Conservation (phyloP, 2,329 filamentous ascomycete genomes). For the Trichoderma atrobrunneum region DNA sequence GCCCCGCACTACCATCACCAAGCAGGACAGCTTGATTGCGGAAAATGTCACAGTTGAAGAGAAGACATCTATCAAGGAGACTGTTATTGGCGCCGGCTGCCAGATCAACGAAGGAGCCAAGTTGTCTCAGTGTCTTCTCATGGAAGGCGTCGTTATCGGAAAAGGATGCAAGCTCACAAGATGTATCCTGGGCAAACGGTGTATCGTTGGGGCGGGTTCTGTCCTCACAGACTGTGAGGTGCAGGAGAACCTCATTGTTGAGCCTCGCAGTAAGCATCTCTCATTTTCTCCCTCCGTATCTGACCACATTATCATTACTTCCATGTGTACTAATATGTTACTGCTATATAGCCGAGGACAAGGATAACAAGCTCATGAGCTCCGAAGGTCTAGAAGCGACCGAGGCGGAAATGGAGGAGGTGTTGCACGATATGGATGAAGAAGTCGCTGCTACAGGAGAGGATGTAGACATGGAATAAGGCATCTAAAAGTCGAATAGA, state of each 20-base stretch:
- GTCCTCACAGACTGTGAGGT: conserved; percentile 88
- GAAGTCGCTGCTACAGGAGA: conserved; percentile 31
- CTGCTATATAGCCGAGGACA: conserved; percentile 56
- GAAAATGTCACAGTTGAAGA: conserved; percentile 88
- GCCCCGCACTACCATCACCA: conserved; percentile 75
- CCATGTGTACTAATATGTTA: neutral
- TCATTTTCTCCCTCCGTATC: neutral
- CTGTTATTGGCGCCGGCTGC: conserved; percentile 82
- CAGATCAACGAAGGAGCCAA: conserved; percentile 84
- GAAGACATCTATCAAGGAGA: conserved; percentile 89
- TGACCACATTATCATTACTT: neutral
- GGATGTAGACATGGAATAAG: conserved; percentile 22
- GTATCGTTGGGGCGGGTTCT: conserved; percentile 76
- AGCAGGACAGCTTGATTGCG: conserved; percentile 76
- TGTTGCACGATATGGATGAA: conserved; percentile 44
- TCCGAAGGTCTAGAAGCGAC: conserved; percentile 64
- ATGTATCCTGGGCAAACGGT: conserved; percentile 79
- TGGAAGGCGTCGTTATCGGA: conserved; percentile 86
- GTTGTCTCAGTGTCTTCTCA: conserved; percentile 81
- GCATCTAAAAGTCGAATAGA: neutral
- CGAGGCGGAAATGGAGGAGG: conserved; percentile 58
- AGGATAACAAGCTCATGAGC: conserved; percentile 65
- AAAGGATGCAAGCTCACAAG: conserved; percentile 81
- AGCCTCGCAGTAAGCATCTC: conserved; percentile 63
- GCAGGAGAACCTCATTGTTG: conserved; percentile 82